phyloP scores from a whole-genome alignment of 192 early-diverging fungal genomes.

The Chytriomyces hyalinus region DNA sequence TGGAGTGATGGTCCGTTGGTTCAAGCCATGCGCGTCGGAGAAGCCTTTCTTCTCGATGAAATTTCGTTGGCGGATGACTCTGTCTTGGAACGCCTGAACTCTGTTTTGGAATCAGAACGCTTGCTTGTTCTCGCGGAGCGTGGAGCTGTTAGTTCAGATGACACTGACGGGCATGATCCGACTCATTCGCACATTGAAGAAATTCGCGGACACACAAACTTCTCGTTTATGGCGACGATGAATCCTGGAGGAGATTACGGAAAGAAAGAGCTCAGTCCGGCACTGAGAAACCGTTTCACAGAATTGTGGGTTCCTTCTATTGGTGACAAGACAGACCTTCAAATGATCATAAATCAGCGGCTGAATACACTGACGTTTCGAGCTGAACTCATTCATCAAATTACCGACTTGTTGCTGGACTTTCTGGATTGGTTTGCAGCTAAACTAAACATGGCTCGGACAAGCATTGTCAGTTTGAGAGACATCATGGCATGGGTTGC shows the following conservation, averaged over 20 bases:
- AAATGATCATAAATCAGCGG: slow-evolving; percentile 47
- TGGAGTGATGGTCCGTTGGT: slow-evolving; percentile 98
- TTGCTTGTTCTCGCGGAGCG: slow-evolving; percentile 91
- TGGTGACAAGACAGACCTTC: slow-evolving; percentile 75
- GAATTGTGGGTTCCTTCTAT: slow-evolving; percentile 97
- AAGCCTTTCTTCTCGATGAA: slow-evolving; percentile 95
- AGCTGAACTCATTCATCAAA: not conserved
- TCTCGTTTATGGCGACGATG: slow-evolving; percentile 97
- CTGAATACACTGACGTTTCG: not conserved
- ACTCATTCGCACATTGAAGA: slow-evolving; percentile 65
- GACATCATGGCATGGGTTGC: slow-evolving; percentile 94
- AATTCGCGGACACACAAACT: slow-evolving; percentile 68
- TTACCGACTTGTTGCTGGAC: slow-evolving; percentile 67
- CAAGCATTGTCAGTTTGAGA: slow-evolving; percentile 73
- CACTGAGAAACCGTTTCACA: slow-evolving; percentile 96
- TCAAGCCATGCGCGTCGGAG: slow-evolving; percentile 83
- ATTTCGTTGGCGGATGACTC: slow-evolving; percentile 98
- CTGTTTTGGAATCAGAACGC: slow-evolving; percentile 86
- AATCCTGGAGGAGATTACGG: slow-evolving; percentile 99
- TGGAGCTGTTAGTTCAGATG: slow-evolving; percentile 52
- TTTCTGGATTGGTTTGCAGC: slow-evolving; percentile 83
- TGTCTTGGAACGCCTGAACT: slow-evolving; percentile 94
- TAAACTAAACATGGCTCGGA: slow-evolving; percentile 59
- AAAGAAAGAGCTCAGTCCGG: slow-evolving; percentile 97
- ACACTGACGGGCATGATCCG: not conserved